Conservation (phyloP, 2,329 filamentous ascomycete genomes). For the Davidsoniella neocaledoniae region DNA sequence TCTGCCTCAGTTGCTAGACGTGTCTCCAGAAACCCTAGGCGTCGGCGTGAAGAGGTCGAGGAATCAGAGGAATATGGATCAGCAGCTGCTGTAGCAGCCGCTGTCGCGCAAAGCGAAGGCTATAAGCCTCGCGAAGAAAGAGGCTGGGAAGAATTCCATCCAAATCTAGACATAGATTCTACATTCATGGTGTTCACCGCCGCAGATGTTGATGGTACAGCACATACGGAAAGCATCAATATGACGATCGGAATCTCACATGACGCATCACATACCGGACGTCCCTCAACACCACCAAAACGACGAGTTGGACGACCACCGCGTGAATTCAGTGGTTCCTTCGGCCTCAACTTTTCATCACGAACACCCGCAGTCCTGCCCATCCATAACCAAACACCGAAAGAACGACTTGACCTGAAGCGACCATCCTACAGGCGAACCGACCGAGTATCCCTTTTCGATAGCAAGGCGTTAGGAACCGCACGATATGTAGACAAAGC, state of each 20-base stretch:
- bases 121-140: conserved; percentile 96
- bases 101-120: conserved; percentile 79
- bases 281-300: conserved; percentile 23
- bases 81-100: conserved; percentile 74
- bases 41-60: conserved; percentile 32
- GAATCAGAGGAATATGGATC: conserved; percentile 62
- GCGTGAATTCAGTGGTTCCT: conserved; percentile 35
- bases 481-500: conserved; percentile 88
- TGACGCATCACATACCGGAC: neutral
- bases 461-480: conserved; percentile 71
- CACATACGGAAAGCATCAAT: conserved; percentile 11
- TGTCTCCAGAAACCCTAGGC: conserved; percentile 40
- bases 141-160: conserved; percentile 95
- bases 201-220: conserved; percentile 67
- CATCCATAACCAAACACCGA: conserved; percentile 63
- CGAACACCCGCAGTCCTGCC: conserved; percentile 51
- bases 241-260: too few species aligned
- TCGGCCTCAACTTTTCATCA: conserved; percentile 23
- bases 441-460: conserved; percentile 65
- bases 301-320: conserved; percentile 29
- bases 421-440: conserved; percentile 58
- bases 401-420: conserved; percentile 63
- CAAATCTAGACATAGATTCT: conserved; percentile 77
- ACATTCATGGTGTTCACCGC: conserved; percentile 64
- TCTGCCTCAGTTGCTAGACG: conserved; percentile 29